Evolutionary conservation across 345 rosid species (phyloP).

Genomic region (Eucalyptus coolabah): DNA sequence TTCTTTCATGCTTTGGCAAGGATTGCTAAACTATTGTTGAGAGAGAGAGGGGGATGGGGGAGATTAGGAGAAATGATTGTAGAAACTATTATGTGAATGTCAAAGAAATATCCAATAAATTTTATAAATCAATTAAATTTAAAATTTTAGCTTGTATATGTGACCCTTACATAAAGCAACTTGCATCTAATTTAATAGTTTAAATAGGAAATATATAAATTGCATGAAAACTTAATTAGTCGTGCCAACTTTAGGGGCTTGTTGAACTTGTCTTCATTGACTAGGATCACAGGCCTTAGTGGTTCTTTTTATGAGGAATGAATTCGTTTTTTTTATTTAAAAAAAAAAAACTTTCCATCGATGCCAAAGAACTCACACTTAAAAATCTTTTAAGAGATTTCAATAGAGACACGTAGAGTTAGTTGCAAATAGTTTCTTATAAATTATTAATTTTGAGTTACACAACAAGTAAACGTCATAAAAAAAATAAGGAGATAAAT

Average conservation of each 20-base stretch:
- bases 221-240: background rate
- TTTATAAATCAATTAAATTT: too few species aligned
- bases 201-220: too few species aligned
- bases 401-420: background rate
- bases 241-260: background rate
- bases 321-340: too few species aligned
- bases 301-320: background rate
- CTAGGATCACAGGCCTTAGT: background rate
- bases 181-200: background rate
- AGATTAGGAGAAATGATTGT: too few species aligned
- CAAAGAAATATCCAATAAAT: background rate
- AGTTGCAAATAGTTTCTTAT: background rate
- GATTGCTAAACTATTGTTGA: background rate
- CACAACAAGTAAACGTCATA: background rate
- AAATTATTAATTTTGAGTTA: background rate
- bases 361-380: background rate
- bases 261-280: background rate
- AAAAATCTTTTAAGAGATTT: background rate
- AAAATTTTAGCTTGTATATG: background rate
- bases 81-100: background rate
- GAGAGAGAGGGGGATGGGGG: background rate
- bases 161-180: background rate
- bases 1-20: background rate
- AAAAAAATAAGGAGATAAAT: background rate
- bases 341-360: background rate